A percentile compares a stretch with the other conserved stretches of the same genome.
Evolutionary conservation across 768 basidiomycete species (phyloP).

Genomic region (Hemileccinum rubropunctum): DNA sequence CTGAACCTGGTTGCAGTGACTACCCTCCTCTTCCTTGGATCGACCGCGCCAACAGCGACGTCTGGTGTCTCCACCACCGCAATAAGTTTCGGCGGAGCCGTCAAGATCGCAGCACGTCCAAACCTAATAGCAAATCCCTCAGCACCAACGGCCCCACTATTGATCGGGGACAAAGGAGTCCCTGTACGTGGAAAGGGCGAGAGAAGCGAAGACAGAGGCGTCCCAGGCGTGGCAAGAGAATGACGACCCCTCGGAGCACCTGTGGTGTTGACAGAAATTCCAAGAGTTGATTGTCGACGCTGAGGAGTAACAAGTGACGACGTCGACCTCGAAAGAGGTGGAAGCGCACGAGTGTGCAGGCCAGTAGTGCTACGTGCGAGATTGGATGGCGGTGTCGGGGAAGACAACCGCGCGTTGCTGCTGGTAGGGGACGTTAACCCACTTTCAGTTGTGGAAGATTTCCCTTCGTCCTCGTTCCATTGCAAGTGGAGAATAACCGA

Average conservation of each 20-base stretch:
- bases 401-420: constrained; percentile 21
- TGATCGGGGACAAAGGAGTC: constrained; percentile 32
- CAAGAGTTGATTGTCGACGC: constrained; percentile 32
- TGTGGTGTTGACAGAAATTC: constrained; percentile 36
- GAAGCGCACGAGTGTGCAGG: constrained; percentile 45
- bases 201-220: constrained; percentile 36
- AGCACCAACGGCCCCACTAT: constrained; percentile 21
- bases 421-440: constrained; percentile 25
- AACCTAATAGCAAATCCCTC: constrained; percentile 47
- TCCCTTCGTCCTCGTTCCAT: constrained; percentile 70
- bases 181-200: constrained; percentile 31
- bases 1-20: constrained; percentile 89
- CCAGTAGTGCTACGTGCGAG: constrained; percentile 18
- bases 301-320: constrained; percentile 44
- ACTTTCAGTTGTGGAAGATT: constrained; percentile 14
- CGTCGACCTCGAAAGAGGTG: constrained; percentile 53
- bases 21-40: constrained; percentile 78
- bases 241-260: constrained; percentile 43
- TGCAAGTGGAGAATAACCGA: constrained; percentile 82
- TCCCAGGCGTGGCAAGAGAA: constrained; percentile 40
- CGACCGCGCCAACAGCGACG: constrained; percentile 86
- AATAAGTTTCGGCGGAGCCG: constrained; percentile 79
- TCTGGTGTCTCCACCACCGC: constrained; percentile 86
- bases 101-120: constrained; percentile 73
- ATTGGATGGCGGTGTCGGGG: constrained; percentile 25